Conservation (phyloP, 2,329 filamentous ascomycete genomes). For the Cucurbitaria berberidis region DNA sequence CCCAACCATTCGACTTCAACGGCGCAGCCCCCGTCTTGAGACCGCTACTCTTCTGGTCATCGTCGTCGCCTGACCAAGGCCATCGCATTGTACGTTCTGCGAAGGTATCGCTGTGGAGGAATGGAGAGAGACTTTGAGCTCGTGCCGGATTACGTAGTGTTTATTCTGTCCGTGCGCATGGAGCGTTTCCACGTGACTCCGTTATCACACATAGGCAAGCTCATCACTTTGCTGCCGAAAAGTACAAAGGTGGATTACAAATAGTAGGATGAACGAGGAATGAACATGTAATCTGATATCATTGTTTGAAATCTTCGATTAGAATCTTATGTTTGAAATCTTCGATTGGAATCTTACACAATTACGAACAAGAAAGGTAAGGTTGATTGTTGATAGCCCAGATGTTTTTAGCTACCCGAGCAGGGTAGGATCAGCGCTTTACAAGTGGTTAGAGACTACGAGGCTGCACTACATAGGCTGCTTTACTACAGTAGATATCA, state of each 20-base stretch:
- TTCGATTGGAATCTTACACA: too few relatives aligned
- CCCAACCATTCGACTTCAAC: constrained; percentile 54
- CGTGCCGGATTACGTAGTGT: not conserved
- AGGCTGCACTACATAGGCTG: too few relatives aligned
- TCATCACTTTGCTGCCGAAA: not conserved
- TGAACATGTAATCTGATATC: too few relatives aligned
- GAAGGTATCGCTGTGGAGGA: constrained; percentile 19
- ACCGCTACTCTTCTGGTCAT: constrained; percentile 35
- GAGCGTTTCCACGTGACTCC: not conserved
- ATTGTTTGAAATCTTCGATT: too few relatives aligned
- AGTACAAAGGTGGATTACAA: not conserved
- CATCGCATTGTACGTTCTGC: constrained; percentile 50
- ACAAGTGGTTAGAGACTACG: too few relatives aligned
- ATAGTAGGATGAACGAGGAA: not conserved
- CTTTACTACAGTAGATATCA: too few relatives aligned
- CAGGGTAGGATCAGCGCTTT: too few relatives aligned
- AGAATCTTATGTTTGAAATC: too few relatives aligned
- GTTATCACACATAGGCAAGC: not conserved
- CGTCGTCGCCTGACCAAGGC: constrained; percentile 46
- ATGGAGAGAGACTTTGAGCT: not conserved
- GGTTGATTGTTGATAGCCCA: too few relatives aligned
- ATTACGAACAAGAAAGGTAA: too few relatives aligned
- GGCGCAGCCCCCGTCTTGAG: constrained; percentile 53
- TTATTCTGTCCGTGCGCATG: not conserved
- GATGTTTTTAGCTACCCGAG: too few relatives aligned